Evolutionary conservation across 305 asterid species (phyloP).

Genomic region (Fraxinus latifolia): DNA sequence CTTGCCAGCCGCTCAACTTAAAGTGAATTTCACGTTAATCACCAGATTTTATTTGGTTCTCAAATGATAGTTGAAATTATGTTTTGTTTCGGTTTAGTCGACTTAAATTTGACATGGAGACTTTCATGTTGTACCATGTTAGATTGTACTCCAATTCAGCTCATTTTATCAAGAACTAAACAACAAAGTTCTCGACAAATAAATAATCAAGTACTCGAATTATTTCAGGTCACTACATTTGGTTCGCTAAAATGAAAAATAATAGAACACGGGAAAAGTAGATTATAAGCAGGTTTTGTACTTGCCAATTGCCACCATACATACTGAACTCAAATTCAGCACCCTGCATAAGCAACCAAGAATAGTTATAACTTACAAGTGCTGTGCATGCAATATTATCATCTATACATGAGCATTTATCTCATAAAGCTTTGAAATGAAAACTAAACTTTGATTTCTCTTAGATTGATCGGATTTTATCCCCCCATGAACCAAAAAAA

Average conservation of each 20-base stretch:
- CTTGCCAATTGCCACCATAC: neutral
- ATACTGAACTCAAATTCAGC: neutral
- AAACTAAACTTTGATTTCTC: neutral
- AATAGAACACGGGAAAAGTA: neutral
- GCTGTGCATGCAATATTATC: neutral
- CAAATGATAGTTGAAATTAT: neutral
- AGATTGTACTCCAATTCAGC: neutral
- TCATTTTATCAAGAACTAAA: neutral
- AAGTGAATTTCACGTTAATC: neutral
- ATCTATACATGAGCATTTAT: neutral
- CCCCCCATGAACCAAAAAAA: no score
- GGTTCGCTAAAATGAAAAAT: neutral
- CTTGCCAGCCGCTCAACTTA: neutral
- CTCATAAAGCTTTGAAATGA: neutral
- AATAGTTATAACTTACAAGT: neutral
- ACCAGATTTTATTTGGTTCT: neutral
- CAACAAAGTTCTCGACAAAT: neutral
- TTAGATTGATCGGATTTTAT: neutral
- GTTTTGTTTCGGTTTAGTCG: neutral
- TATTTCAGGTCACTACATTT: neutral
- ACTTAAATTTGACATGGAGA: neutral
- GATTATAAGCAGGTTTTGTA: neutral
- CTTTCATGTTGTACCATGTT: neutral
- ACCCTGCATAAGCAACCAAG: neutral
- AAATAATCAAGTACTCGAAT: neutral